Percentiles rank a stretch among this genome's conserved stretches.
Evolutionary conservation across 164 flowering plant genomes (phyloP).

Genomic region (Litsea cubeba): DNA sequence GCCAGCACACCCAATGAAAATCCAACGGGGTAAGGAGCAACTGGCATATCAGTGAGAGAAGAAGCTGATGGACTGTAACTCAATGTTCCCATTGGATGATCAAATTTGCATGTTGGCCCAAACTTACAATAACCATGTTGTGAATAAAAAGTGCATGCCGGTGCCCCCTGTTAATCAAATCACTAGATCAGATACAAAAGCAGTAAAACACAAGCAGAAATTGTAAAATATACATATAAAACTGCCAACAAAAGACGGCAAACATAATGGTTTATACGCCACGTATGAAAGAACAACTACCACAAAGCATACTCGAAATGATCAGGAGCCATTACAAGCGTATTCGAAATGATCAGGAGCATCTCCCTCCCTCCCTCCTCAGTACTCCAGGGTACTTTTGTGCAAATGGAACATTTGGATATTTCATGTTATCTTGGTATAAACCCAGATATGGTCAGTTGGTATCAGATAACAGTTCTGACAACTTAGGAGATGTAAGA

Average conservation of each 20-base stretch:
- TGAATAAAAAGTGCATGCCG: slow-evolving; percentile 58
- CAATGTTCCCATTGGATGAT: slow-evolving; percentile 73
- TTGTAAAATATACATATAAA: background rate
- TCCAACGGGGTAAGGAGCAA: slow-evolving; percentile 87
- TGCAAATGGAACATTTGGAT: too few relatives aligned
- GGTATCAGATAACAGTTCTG: too few relatives aligned
- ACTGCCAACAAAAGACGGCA: background rate
- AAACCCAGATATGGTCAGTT: too few relatives aligned
- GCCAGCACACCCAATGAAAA: slow-evolving; percentile 69
- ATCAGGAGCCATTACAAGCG: background rate
- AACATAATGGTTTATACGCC: background rate
- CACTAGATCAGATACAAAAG: background rate
- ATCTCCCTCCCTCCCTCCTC: background rate
- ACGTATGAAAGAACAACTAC: background rate
- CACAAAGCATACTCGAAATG: background rate
- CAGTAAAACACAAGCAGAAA: background rate
- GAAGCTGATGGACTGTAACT: slow-evolving; percentile 97
- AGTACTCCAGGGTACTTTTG: too few relatives aligned
- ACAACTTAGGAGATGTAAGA: too few relatives aligned
- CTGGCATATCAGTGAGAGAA: slow-evolving; percentile 87
- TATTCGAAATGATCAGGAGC: background rate
- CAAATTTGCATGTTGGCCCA: slow-evolving; percentile 88
- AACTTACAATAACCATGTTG: slow-evolving; percentile 80
- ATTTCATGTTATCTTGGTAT: too few relatives aligned
- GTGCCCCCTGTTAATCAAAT: slow-evolving; percentile 55